A percentile compares a stretch with the other conserved stretches of the same genome.
Conservation (phyloP, 352 stramenopile genomes). For the Pythium guiyangense region DNA sequence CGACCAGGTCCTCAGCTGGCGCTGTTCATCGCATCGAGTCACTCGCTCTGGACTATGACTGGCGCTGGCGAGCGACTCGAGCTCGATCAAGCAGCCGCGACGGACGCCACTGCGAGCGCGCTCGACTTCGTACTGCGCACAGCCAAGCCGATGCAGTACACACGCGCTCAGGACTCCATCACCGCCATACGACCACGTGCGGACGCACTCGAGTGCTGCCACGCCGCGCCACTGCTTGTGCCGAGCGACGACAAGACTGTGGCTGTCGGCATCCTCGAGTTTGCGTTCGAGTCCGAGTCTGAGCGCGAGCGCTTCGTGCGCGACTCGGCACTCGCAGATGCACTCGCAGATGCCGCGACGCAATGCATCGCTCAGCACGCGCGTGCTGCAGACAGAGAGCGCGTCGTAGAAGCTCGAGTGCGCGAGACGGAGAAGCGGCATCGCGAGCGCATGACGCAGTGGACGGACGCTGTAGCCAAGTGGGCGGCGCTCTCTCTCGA, state of each 20-base stretch:
- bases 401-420: background rate
- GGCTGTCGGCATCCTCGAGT: conserved; percentile 7
- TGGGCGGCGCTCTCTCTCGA: conserved; percentile 3
- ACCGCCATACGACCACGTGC: too few relatives aligned
- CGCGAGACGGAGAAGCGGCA: background rate
- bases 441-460: conserved; percentile 1
- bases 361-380: background rate
- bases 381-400: conserved; percentile 1
- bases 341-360: background rate
- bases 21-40: conserved; percentile 1
- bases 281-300: conserved; percentile 11
- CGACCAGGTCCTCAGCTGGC: background rate
- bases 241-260: background rate
- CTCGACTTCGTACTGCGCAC: too few relatives aligned
- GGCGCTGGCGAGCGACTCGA: background rate
- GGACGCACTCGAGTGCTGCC: background rate
- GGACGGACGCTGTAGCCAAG: conserved; percentile 6
- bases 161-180: background rate
- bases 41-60: conserved; percentile 2
- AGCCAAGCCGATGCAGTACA: background rate
- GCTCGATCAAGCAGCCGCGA: background rate
- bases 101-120: too few relatives aligned
- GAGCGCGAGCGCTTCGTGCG: conserved; percentile 7
- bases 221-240: conserved; percentile 1
- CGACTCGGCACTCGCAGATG: background rate